phyloP scores from a whole-genome alignment of 768 basidiomycete genomes.

The Russula griseocarnosa region DNA sequence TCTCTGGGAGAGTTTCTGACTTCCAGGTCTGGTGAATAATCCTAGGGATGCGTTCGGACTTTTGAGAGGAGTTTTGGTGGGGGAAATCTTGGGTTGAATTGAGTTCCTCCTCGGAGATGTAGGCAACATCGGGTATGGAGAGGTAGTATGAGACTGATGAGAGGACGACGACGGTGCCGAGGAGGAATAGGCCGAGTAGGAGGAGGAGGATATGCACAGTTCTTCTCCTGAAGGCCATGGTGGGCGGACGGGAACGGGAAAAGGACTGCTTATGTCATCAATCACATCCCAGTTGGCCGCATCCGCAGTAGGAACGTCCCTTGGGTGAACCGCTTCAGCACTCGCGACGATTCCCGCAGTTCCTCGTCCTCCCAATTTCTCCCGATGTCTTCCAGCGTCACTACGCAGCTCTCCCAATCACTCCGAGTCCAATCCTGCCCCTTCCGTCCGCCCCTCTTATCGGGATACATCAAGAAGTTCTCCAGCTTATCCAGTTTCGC shows the following conservation, averaged over 20 bases:
- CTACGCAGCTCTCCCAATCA: conserved; percentile 59
- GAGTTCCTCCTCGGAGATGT: conserved; percentile 75
- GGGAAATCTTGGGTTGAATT: conserved; percentile 50
- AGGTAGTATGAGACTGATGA: conserved; percentile 90
- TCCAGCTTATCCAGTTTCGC: conserved; percentile 22
- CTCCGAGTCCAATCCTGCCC: conserved; percentile 71
- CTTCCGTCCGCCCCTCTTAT: conserved; percentile 52
- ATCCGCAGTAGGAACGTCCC: conserved; percentile 47
- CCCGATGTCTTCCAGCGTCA: conserved; percentile 47
- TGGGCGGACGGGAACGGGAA: conserved; percentile 25
- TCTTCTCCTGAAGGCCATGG: conserved; percentile 39
- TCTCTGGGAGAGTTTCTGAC: conserved; percentile 73
- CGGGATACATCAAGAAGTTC: conserved; percentile 39
- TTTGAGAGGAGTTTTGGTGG: conserved; percentile 59
- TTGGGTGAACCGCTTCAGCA: conserved; percentile 47
- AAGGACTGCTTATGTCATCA: neutral
- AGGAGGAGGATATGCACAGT: conserved; percentile 46
- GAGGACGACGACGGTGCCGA: conserved; percentile 88
- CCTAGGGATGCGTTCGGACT: conserved; percentile 76
- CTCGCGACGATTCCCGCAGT: conserved; percentile 48
- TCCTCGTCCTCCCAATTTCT: conserved; percentile 49
- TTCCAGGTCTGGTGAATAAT: conserved; percentile 99
- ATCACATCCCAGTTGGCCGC: conserved; percentile 40
- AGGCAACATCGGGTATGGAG: conserved; percentile 71
- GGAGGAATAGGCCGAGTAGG: conserved; percentile 69